Conservation (phyloP, 805 yeast genomes). For the Candida bentonensis region DNA sequence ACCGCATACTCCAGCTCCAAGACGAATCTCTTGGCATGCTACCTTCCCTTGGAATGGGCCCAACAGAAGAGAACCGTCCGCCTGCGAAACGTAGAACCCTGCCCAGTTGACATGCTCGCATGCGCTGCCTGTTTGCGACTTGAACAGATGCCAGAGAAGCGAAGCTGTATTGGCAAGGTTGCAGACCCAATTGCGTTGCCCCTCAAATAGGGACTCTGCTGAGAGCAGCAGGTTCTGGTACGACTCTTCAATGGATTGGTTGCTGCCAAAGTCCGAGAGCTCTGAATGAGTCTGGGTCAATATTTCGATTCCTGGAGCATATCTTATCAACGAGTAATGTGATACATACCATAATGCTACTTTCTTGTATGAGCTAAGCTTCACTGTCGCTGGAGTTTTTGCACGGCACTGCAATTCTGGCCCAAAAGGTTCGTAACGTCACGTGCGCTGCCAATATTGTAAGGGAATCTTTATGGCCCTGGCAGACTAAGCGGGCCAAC, state of each 20-base stretch:
- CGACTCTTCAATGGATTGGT: slow-evolving; percentile 30
- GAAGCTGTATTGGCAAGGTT: slow-evolving; percentile 80
- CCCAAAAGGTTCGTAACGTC: too few relatives aligned
- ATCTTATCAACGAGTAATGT: too few relatives aligned
- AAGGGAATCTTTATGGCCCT: too few relatives aligned
- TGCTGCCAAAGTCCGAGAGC: slow-evolving; percentile 36
- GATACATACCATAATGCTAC: too few relatives aligned
- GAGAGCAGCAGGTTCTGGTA: slow-evolving; percentile 45
- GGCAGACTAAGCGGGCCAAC: too few relatives aligned
- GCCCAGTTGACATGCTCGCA: slow-evolving; percentile 66
- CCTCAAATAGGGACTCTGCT: slow-evolving; percentile 49
- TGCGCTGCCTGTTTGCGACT: slow-evolving; percentile 31
- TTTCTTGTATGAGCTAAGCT: too few relatives aligned
- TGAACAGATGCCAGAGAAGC: slow-evolving; percentile 77
- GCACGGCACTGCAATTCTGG: too few relatives aligned
- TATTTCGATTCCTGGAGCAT: too few relatives aligned
- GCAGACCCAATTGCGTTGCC: slow-evolving; percentile 72
- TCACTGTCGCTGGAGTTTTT: too few relatives aligned
- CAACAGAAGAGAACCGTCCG: slow-evolving; percentile 34
- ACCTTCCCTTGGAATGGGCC: slow-evolving; percentile 97
- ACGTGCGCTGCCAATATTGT: too few relatives aligned
- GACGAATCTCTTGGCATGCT: slow-evolving; percentile 72
- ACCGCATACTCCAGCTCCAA: slow-evolving; percentile 90
- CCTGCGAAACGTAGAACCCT: slow-evolving; percentile 63
- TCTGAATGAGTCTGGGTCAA: slow-evolving; percentile 48